Evolutionary conservation across 257 asterid species (phyloP), one percentile per base, ranked within the genome.

Genomic region (Echium plantagineum): DNA sequence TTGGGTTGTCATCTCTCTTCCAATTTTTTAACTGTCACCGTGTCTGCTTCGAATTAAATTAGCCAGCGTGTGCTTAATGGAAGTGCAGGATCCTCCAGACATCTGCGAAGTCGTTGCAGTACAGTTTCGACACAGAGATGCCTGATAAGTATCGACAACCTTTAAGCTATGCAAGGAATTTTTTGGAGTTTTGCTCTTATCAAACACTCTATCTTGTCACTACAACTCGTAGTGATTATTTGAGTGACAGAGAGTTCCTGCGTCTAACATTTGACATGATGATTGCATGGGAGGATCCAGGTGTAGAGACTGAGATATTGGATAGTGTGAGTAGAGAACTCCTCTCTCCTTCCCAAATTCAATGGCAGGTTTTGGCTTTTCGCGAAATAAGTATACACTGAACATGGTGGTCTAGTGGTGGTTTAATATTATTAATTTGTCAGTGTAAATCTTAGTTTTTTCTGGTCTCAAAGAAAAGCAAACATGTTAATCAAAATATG

Each of bases 201-300:
- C 82, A 84, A 74, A 81, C 97, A 49, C 69, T 89, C 32, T 69
- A 64, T 69, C 62, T 75, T 65, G 60, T 56, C 9, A 76, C 79
- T 69, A 74, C 70, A 55, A 61, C 55, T 51, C 78, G 61, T n/a
- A 75, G 88, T 49, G 79, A 86, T 77, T 89, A 84, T 69, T 65
- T 89, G 70, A 78, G 78, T 20, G 78, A 82, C 68, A 82, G 75
- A 71, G 87, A 84, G 55, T 89, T 89, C 71, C 82, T 86, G 49
- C 79, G 80, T 52, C 79, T 86, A 67, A 80, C 81, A 67, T 89
- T 84, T 73, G 97, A 89, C 71, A 86, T 89, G 94, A 89, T 89
- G 97, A 78, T 86, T 58, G 95, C 97, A 52, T 89, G 97, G 97
- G 97, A 89, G 77, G 81, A 62, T 61, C 90, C 95, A 58, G 83